Evolutionary conservation across 768 basidiomycete genomes (phyloP), one percentile per base, ranked within the genome.

Genomic region (Hysterangium stoloniferum): DNA sequence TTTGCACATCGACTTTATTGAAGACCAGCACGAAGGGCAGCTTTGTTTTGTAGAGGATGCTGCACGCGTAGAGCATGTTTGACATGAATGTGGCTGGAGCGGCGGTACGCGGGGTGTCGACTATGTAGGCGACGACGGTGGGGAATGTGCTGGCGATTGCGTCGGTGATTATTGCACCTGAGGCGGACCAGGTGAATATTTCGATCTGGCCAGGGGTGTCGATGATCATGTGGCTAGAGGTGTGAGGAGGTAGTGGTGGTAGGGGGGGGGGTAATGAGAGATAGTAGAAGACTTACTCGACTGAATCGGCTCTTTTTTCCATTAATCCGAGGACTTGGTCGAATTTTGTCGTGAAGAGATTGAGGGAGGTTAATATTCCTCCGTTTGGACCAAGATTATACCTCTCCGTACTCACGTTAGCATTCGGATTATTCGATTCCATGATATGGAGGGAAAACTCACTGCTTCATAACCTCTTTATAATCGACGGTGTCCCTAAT

Each of bases 111-210:
- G 96, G 96, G 3, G 96, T 99, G 66, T 99, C 96, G 58, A 99
- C 91, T 54, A 99, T 78, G 62, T 98, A 99, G 13, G 96, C 96
- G 31, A 99, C 82, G 29, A 95, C 90, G 1, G 96, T 85, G 4
- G 96, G 96, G 52, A 98, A 71, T 0, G 93, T 80, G 2, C 90
- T 88, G 1, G 96, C 96, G 35, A 99, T 75, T 15, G 96, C 90
- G 62, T 98, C 94, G 35, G 96, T 99, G 59, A 99, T 98, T 61
- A 99, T 99, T 9, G 95, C 85, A 4, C 96, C 96, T 40, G 94
- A 97, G 1, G 96, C 96, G 0, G 94, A 97, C 96, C 96, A 99
- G 44, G 96, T 99, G 64, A 99, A 99, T 57, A 98, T 99, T 68
- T 99, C 96, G 60, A 99, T 99, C 68, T 99, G 96, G 4, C 96